Conservation (phyloP, 768 basidiomycete genomes). For the Mycena venus region DNA sequence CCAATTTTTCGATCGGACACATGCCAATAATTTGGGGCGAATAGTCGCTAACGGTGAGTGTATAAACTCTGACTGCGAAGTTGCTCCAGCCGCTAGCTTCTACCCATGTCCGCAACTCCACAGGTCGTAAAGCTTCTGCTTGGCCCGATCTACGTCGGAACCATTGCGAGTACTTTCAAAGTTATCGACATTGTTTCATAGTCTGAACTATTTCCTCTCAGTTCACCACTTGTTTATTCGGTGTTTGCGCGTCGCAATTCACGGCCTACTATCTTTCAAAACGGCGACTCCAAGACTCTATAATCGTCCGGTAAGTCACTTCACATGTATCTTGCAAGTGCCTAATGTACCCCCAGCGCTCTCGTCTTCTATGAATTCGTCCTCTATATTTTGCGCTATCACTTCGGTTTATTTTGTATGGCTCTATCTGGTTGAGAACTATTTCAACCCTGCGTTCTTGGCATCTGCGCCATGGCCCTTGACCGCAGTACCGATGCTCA, state of each 20-base stretch:
- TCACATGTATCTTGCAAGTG: no score
- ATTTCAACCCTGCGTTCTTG: background rate
- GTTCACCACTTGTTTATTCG: background rate
- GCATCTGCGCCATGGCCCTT: background rate
- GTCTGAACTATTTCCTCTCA: background rate
- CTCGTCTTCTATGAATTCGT: background rate
- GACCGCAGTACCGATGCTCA: background rate
- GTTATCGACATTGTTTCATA: background rate
- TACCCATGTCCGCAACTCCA: background rate
- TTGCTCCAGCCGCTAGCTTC: no score
- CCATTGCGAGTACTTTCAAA: background rate
- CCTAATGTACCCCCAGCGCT: background rate
- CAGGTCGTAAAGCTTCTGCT: background rate
- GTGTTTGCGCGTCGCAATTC: background rate
- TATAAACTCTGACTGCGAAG: background rate
- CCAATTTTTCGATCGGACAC: no score
- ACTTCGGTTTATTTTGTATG: background rate
- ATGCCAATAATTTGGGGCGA: no score
- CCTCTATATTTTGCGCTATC: background rate
- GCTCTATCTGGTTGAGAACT: background rate
- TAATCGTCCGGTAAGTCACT: background rate
- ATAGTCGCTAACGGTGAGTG: background rate
- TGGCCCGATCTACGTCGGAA: background rate
- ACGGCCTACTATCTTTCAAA: background rate
- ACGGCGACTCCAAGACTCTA: background rate